A percentile compares a stretch with the other conserved stretches of the same genome.
Conservation (phyloP, 2,329 filamentous ascomycete species). For the Byssoonygena ceratinophila region DNA sequence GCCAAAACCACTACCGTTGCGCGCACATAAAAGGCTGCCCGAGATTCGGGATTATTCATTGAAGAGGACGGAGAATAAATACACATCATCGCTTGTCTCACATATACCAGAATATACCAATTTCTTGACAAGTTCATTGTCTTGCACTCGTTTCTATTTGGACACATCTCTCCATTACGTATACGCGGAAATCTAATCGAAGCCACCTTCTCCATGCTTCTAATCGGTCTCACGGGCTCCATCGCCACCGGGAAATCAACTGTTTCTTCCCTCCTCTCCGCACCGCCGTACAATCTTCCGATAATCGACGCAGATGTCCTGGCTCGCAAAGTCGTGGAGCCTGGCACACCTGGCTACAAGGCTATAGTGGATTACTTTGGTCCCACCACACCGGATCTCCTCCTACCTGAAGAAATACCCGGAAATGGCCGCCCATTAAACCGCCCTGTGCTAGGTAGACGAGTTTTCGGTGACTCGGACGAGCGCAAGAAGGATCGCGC, state of each 20-base stretch:
- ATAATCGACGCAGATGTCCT: constrained; percentile 90
- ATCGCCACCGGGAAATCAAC: constrained; percentile 98
- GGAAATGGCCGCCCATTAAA: constrained; percentile 56
- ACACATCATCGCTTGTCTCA: neutral
- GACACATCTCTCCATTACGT: neutral
- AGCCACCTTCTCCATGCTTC: constrained; percentile 55
- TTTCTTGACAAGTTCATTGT: neutral
- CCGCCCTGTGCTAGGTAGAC: constrained; percentile 67
- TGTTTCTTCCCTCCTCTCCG: constrained; percentile 70
- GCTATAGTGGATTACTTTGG: constrained; percentile 74
- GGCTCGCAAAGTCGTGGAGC: constrained; percentile 87
- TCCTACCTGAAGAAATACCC: constrained; percentile 48
- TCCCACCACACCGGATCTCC: constrained; percentile 72
- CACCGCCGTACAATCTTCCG: constrained; percentile 72
- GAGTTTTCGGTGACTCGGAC: constrained; percentile 73
- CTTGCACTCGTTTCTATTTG: neutral
- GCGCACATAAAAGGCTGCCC: too few relatives aligned
- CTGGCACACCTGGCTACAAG: constrained; percentile 72
- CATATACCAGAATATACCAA: neutral
- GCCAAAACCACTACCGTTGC: too few relatives aligned
- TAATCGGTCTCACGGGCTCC: constrained; percentile 91
- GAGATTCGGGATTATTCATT: too few relatives aligned
- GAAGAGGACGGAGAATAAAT: neutral
- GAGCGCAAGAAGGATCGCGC: constrained; percentile 60
- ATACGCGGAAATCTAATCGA: neutral